phyloP scores from a whole-genome alignment of 2,329 filamentous ascomycete genomes.

The Ceratocystis cacaofunesta region DNA sequence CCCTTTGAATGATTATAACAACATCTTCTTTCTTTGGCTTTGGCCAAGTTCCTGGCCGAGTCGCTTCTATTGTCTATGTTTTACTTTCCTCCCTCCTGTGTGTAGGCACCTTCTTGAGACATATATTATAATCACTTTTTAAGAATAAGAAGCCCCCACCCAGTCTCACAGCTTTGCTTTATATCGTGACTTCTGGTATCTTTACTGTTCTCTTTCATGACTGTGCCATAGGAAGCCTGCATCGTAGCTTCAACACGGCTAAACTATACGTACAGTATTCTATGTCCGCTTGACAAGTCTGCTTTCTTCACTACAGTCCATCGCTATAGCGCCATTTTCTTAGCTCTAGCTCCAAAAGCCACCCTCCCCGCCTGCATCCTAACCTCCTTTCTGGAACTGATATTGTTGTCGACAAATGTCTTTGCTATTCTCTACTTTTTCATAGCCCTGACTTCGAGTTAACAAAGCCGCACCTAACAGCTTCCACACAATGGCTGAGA shows the following conservation, averaged over 20 bases:
- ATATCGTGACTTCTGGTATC: constrained; percentile 2
- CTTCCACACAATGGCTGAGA: neutral
- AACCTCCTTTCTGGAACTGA: neutral
- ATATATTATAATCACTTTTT: neutral
- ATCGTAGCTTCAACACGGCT: neutral
- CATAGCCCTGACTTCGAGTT: neutral
- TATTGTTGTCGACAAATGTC: neutral
- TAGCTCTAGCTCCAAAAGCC: neutral
- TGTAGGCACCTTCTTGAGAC: neutral
- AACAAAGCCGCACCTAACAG: neutral
- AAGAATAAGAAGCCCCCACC: neutral
- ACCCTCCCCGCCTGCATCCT: neutral
- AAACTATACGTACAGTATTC: neutral
- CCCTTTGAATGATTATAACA: neutral
- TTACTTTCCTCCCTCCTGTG: neutral
- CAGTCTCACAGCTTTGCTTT: neutral
- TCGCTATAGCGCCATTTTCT: neutral
- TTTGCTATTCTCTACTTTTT: neutral
- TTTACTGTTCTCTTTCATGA: neutral
- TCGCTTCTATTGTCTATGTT: neutral
- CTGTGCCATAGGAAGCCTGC: neutral
- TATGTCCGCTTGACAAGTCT: neutral
- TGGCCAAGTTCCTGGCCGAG: neutral
- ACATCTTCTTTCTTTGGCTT: neutral
- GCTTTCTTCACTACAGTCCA: neutral